These are phyloP conservation scores for Metarhizium anisopliae DNA, from an alignment of 2,329 filamentous ascomycete species.

Conservation along the genomic window DNA sequence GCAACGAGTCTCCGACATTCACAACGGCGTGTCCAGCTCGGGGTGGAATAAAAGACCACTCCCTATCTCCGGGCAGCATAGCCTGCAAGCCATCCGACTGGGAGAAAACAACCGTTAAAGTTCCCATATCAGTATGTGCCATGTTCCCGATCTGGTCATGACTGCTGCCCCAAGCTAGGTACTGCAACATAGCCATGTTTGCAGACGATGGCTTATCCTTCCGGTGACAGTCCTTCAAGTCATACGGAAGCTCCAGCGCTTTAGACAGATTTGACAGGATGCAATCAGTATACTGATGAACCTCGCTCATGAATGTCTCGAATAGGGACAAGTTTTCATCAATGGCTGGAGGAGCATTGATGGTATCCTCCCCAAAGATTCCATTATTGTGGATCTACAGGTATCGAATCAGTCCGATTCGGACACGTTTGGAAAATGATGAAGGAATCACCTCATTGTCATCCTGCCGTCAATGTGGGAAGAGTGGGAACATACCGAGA, in stretches of 20 bases:
- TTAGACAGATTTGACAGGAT: conserved; percentile 5
- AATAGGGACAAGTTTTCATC: conserved; percentile 5
- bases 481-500: neutral
- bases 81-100: conserved; percentile 12
- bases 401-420: too few species aligned
- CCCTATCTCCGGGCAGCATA: conserved; percentile 8
- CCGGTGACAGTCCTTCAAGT: conserved; percentile 7
- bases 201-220: conserved; percentile 9
- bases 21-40: conserved; percentile 6
- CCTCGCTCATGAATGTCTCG: conserved; percentile 5
- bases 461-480: too few species aligned
- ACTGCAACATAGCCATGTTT: conserved; percentile 11
- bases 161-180: conserved; percentile 10
- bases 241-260: conserved; percentile 1
- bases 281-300: conserved; percentile 5
- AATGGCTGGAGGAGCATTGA: conserved; percentile 3
- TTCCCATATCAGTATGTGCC: conserved; percentile 14
- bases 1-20: conserved; percentile 10
- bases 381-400: conserved; percentile 33
- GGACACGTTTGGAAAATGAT: too few species aligned
- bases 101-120: conserved; percentile 13
- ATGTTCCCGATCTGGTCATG: conserved; percentile 9
- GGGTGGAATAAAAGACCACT: conserved; percentile 12
- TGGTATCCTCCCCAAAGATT: conserved; percentile 5
- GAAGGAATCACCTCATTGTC: too few species aligned